Evolutionary conservation across 2,329 filamentous ascomycete genomes (phyloP).

Genomic region (Neobulgaria alba): DNA sequence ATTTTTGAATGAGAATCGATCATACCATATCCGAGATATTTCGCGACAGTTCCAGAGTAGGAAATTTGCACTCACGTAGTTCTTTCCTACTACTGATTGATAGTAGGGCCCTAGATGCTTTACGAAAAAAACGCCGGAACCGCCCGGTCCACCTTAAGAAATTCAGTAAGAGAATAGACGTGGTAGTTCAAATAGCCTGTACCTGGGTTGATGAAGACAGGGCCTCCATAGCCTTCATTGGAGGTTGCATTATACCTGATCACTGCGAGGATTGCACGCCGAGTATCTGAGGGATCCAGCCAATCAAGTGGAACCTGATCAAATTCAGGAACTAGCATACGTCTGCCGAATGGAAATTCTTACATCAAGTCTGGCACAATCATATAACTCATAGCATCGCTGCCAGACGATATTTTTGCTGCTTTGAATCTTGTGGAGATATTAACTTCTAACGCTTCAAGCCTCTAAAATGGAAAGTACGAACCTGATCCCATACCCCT

Average conservation of each 20-base stretch:
- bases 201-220: conserved; percentile 20
- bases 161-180: neutral
- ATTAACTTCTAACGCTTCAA: no score
- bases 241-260: conserved; percentile 17
- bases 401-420: no score
- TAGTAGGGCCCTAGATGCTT: conserved; percentile 18
- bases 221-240: conserved; percentile 13
- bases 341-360: no score
- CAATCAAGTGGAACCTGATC: conserved; percentile 20
- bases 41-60: neutral
- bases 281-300: conserved; percentile 14
- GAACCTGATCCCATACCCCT: no score
- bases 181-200: neutral
- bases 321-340: no score
- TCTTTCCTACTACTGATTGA: conserved; percentile 39
- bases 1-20: conserved; percentile 41
- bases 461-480: no score
- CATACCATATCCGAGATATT: conserved; percentile 32
- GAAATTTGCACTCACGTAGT: conserved; percentile 31
- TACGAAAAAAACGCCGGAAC: conserved; percentile 32
- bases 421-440: no score
- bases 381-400: no score
- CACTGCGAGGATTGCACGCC: conserved; percentile 13
- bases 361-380: no score
- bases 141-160: conserved; percentile 35